Base-by-base conservation (phyloP, 148 eudicot genomes). In the Beta vulgaris region DNA sequence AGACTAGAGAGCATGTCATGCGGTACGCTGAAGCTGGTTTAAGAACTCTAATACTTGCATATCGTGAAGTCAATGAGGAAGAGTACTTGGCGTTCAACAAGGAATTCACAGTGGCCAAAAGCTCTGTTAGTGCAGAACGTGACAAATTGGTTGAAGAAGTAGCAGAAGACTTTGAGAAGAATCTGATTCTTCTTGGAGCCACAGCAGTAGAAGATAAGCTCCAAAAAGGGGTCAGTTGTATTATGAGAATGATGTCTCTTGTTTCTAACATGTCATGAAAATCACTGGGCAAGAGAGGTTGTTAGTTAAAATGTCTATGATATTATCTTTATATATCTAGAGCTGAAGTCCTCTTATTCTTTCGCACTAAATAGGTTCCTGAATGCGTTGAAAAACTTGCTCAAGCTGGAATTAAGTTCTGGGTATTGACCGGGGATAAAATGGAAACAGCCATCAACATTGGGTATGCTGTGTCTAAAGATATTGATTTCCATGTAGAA, bases 141-240 rank as follows among this genome's bases (percentile, higher is more conserved):
- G 94, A 90, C 35, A 81, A 86, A 51, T 16, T 88, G 71, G 75
- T 86, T 14, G 94, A 90, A 31, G 39, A 75, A 51, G 86, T 84
- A 60, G 84, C 87, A 10, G 86, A 88, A 59, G 66, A 68, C 62
- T 72, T 90, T 81, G 94, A 90, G 81, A 83, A 74, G 72, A 76
- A 82, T 68, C 68, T 90, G 62, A 82, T 84, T 65, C 90, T 90
- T 76, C 83, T 88, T 65, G 94, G 94, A 28, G 91, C 91, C 43
- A 86, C 88, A 21, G 94, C 94, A 39, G 94, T 90, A 54, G 94
- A 90, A 81, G 94, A 90, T 79, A 90, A 86, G 58, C 87, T 90
- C 48, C 94, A 90, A 81, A 55, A 84, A 6, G 91, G 91, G 83
- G 91, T 88, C 75, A 49, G 86, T 48, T 37, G 18, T 18, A 36